These are phyloP conservation scores for Cladosporium phlei DNA, from an alignment of 2,329 filamentous ascomycete species.

Conservation along the genomic window DNA sequence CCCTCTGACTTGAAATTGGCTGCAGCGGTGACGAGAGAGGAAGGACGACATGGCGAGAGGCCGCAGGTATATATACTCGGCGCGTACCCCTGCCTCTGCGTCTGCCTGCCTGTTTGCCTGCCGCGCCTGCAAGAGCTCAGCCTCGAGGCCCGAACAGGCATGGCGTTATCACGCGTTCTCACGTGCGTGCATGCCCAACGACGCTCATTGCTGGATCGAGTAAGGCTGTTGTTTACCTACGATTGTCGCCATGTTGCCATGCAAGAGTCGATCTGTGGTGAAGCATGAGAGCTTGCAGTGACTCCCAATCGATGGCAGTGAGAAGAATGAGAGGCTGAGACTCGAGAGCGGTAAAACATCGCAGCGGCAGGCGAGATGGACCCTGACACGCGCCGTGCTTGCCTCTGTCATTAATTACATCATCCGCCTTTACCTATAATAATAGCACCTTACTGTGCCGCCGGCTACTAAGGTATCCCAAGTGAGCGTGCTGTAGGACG, in stretches of 20 bases:
- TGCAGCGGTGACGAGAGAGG: constrained; percentile 30
- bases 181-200: constrained; percentile 4
- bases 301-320: too few relatives aligned
- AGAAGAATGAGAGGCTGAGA: too few relatives aligned
- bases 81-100: constrained; percentile 11
- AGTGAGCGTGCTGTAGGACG: too few relatives aligned
- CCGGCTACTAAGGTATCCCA: too few relatives aligned
- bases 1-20: constrained; percentile 22
- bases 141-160: constrained; percentile 5
- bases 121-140: constrained; percentile 2
- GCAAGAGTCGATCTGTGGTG: not conserved
- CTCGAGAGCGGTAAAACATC: not conserved
- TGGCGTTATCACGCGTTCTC: constrained; percentile 7
- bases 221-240: not conserved
- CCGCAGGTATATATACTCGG: constrained; percentile 1
- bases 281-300: not conserved
- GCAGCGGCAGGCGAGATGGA: not conserved
- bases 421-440: not conserved
- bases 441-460: too few relatives aligned
- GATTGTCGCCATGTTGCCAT: too few relatives aligned
- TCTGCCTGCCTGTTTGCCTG: constrained; percentile 6
- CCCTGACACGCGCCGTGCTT: not conserved
- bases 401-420: not conserved
- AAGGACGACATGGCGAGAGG: constrained; percentile 14
- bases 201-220: not conserved